Evolutionary conservation across 257 asterid genomes (phyloP), one percentile per base, ranked within the genome.

Genomic region (Salvia miltiorrhiza): DNA sequence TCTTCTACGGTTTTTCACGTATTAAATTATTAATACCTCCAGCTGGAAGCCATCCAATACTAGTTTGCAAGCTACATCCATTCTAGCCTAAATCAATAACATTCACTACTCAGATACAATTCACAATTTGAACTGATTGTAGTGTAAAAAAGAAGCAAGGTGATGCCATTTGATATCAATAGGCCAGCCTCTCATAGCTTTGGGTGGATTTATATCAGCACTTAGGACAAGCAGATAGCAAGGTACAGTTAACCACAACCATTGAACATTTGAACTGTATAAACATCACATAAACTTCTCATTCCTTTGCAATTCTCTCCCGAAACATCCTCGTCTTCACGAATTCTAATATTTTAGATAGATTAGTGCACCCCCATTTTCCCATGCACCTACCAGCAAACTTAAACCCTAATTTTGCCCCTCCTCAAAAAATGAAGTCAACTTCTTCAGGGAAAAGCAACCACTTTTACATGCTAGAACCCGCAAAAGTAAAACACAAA

Each of bases 321-420:
- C 67, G 23, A n/a, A 35, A 4, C 20, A 19, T 33, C 40, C 12
- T 14, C 60, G 3, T 20, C 61, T 47, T 21, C 62, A 33, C 2
- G 63, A 37, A 16, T 59, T 48, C 20, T 9, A 37, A 47, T 48
- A 37, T 9, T 19, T 16, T 14, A 59, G 61, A 61, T 39, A 14
- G 61, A 24, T 47, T 33, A 58, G 6, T 35, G 35, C 76, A 47
- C 59, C 48, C 17, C 16, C 63, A 44, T 43, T 35, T 5, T 0
- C 35, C 17, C 17, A 45, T 20, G 70, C 45, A 41, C 45, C 35
- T 9, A 16, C 40, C 54, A 35, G 30, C 64, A 65, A 50, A 62
- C 23, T 9, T 13, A 54, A 67, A 67, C 81, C 78, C 77, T 76
- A 50, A 8, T 26, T 28, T 21, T 49, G 7, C 24, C 60, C 57